Evolutionary conservation across 768 basidiomycete species (phyloP).

Genomic region (Tulasnella sp.): DNA sequence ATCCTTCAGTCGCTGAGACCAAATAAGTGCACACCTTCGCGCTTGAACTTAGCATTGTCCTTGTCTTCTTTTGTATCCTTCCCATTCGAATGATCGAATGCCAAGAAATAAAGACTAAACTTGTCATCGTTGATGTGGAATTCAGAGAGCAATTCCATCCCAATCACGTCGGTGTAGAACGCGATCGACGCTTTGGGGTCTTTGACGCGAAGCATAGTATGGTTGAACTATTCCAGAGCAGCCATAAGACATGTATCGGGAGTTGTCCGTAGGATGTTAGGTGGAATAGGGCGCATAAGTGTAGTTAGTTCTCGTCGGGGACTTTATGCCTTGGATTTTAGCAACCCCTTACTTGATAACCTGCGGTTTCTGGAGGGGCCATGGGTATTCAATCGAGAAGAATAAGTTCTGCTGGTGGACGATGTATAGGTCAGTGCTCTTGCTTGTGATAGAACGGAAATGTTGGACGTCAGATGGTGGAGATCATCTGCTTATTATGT

Average conservation of each 20-base stretch:
- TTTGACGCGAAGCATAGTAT: conserved; percentile 85
- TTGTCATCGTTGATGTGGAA: conserved; percentile 46
- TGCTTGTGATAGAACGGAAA: background rate
- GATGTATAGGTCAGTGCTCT: background rate
- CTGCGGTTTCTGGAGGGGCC: background rate
- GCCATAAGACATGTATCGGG: background rate
- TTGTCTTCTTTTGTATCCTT: conserved; percentile 46
- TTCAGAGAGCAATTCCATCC: conserved; percentile 64
- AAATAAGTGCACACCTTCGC: conserved; percentile 57
- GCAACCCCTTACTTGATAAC: background rate
- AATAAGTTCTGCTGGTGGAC: background rate
- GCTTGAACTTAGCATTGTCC: conserved; percentile 47
- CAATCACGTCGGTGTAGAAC: conserved; percentile 74
- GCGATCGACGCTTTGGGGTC: conserved; percentile 75
- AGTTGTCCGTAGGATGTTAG: background rate
- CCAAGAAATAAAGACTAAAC: conserved; percentile 85
- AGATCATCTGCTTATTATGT: background rate
- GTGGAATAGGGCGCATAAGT: background rate
- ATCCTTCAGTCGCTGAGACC: background rate
- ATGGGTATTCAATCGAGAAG: background rate
- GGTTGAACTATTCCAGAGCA: conserved; percentile 57
- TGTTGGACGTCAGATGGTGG: background rate
- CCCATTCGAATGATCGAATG: conserved; percentile 60
- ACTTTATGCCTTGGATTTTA: background rate
- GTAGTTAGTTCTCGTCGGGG: background rate